Evolutionary conservation across 345 rosid species (phyloP), one percentile per base, ranked within the genome.

Genomic region (Microcos paniculata): DNA sequence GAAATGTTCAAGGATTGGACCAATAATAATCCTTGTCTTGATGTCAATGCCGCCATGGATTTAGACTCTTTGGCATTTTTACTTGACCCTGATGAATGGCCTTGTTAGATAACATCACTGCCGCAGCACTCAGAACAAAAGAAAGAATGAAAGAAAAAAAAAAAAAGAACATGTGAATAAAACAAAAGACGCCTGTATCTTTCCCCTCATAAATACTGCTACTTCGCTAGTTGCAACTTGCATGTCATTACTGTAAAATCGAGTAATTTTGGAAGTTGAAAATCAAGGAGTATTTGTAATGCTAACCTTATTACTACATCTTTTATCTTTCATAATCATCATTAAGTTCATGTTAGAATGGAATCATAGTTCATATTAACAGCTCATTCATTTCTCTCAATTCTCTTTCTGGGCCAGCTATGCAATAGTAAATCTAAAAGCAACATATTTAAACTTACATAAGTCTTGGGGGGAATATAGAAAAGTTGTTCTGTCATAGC

Each of bases 51-150:
- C 19, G 66, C 48, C 21, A 57, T 81, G 31, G 86, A 85, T 68
- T 23, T 89, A 3, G 90, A 84, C 0, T 79, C 88, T 23, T 49
- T 80, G 52, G 76, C 86, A 8, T 80, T 62, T 45, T 65, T 87
- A 70, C 83, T 87, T 19, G 82, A 87, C 15, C 18, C 79, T 6
- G 84, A 77, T 10, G 84, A 84, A 14, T 85, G 85, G 88, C 68
- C 81, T 6, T 82, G 61, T 79, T 9, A 51, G 15, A 9, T 10
- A 5, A 62, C n/a, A 56, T 42, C 13, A 18, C 45, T 21, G 12
- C 45, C 23, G 3, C 18, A 23, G 42, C 8, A 18, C 3, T 31
- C n/a, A 24, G 1, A 15, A 12, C 3, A 21, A 35, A 74, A 51
- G n/a, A n/a, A n/a, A 26, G 40, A 13, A 13, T 26, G 16, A 73